Base-by-base conservation (phyloP, 768 basidiomycete genomes). In the Sutorius australiensis region DNA sequence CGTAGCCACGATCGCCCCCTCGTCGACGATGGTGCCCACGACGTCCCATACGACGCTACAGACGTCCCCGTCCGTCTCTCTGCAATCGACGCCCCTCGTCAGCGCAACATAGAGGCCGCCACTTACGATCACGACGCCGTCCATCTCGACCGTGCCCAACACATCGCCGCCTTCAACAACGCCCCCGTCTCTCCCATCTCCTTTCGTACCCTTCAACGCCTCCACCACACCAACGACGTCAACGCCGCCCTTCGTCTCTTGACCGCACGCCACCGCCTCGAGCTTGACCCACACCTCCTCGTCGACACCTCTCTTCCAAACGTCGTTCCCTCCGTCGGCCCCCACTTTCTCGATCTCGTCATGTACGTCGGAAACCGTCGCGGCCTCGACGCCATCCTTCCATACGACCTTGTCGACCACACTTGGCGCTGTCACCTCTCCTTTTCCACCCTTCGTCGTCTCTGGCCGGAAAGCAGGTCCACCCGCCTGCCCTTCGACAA, bases 341-440 rank as follows among this genome's bases (percentile, higher is more conserved):
- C 50, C 0, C 55, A 56, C 3, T 52, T 34, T 5, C 46, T 56
- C 8, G 50, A 56, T 24, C 12, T 38, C n/a, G 27, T 48, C 12
- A 27, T 56, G 37, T 56, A 56, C 9, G 2, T 56, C 11, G 42
- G 51, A 0, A 17, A 40, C n/a, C 34, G 41, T 14, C 31, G 21
- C 0, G 51, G 55, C 0, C 51, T 56, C 6, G 47, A 56, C 3
- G 36, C 55, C 0, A 11, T 32, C 0, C 40, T 39, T 2, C 47
- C 51, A 0, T 3, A 17, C 19, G 8, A 16, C 5, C 9, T 0
- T 0, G n/a, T n/a, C 0, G 33, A 48, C 2, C 46, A 53, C 5
- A 30, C 43, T 0, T 39, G 34, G 44, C 2, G 1, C 0, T n/a
- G 17, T 5, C 3, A 3, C 1, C 6, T 53, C 9, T 28, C 27